These are phyloP conservation scores for Funneliformis geosporum DNA, from an alignment of 192 early-diverging fungal genomes.

Conservation along the genomic window DNA sequence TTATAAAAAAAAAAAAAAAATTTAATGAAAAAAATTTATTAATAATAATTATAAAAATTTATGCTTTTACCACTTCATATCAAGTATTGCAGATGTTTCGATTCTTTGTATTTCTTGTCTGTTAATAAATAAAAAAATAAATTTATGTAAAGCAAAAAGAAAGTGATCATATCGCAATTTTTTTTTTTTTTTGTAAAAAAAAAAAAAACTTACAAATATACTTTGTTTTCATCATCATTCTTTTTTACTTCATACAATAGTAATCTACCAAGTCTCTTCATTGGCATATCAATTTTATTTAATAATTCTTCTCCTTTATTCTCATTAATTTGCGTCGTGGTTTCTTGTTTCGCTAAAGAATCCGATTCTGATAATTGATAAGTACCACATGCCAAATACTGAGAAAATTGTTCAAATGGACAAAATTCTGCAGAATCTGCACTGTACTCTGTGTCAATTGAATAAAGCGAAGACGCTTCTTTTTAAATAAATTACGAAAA, in stretches of 20 bases:
- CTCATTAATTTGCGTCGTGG: conserved; percentile 6
- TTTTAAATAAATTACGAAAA: neutral
- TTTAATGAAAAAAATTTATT: neutral
- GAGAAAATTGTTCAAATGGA: conserved; percentile 49
- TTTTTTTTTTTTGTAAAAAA: too few species aligned
- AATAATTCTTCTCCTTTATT: conserved; percentile 29
- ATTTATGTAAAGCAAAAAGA: neutral
- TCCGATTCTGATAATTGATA: conserved; percentile 63
- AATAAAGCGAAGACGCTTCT: conserved; percentile 44
- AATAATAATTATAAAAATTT: neutral
- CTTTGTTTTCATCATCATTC: conserved; percentile 45
- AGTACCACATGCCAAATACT: conserved; percentile 67
- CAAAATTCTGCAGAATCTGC: conserved; percentile 76
- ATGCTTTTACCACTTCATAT: conserved; percentile 65
- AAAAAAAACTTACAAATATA: conserved; percentile 28
- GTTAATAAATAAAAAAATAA: neutral
- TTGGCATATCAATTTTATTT: conserved; percentile 39
- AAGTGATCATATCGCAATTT: neutral
- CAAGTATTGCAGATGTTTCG: conserved; percentile 67
- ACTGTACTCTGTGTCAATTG: conserved; percentile 66
- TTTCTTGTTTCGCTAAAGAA: conserved; percentile 32
- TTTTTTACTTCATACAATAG: conserved; percentile 57
- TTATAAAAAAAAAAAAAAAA: conserved; percentile 3
- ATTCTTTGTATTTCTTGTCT: conserved; percentile 53
- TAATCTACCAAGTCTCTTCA: conserved; percentile 64